Conservation (phyloP, 148 eudicot genomes). For the Fagopyrum esculentum region DNA sequence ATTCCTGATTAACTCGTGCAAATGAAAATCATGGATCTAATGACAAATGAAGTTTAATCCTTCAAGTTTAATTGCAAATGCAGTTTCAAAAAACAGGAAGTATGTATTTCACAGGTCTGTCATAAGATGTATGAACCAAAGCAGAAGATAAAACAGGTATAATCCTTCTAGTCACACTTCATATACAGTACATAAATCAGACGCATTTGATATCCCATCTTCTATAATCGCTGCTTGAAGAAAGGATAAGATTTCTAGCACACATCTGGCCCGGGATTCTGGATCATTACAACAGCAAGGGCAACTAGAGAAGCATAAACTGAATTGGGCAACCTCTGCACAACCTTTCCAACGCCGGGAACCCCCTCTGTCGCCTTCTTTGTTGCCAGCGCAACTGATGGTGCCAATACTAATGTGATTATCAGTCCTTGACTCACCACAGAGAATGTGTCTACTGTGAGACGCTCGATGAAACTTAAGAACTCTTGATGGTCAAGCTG, state of each 20-base stretch:
- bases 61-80: not conserved
- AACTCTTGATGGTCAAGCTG: conserved; percentile 73
- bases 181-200: not conserved
- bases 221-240: not conserved
- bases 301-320: conserved; percentile 78
- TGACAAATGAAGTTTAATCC: not conserved
- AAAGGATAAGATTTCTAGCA: not conserved
- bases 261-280: conserved; percentile 25
- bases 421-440: conserved; percentile 74
- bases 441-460: conserved; percentile 50
- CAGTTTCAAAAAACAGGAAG: not conserved
- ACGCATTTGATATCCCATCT: not conserved
- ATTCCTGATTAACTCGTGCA: too few relatives aligned
- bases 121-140: not conserved
- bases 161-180: not conserved
- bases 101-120: not conserved
- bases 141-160: not conserved
- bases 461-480: conserved; percentile 38
- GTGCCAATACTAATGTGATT: conserved; percentile 64
- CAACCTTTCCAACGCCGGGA: conserved; percentile 70
- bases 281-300: conserved; percentile 50
- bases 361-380: conserved; percentile 79
- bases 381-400: conserved; percentile 69
- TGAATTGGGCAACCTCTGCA: conserved; percentile 78
- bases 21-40: too few relatives aligned